Base-by-base conservation (phyloP, 2,329 filamentous ascomycete genomes). In the Camptophora hylomeconis region DNA sequence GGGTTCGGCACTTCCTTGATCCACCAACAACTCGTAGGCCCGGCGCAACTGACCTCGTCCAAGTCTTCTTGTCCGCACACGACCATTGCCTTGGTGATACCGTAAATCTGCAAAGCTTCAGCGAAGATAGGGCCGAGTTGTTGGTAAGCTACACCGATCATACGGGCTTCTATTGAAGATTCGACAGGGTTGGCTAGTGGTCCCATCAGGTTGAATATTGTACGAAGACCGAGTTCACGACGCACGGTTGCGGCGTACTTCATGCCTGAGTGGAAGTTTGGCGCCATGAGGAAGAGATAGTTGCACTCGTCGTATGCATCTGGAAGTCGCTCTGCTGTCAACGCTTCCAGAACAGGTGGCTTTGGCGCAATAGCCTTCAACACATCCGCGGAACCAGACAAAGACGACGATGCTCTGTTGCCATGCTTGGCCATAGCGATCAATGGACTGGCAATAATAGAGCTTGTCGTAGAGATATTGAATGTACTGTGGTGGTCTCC, bases 401-500 rank as follows among this genome's bases (percentile, higher is more conserved):
- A 86, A 31, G 86, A 94, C 3, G 89, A 95, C 31, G 84, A 89
- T 22, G 89, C 86, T 42, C 80, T 77, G 63, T 98, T 98, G 40
- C 89, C 89, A 58, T 98, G 89, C 61, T 98, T 98, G 41, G 80
- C 82, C 33, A 93, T 68, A 46, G 92, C 67, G 19, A 98, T 69
- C 16, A 92, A 63, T 4, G 84, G 75, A 5, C 84, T 92, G 25
- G 82, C 83, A 26, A 98, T 64, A 49, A 98, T 94, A 11, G 84
- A 93, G 2, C 89, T 74, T 5, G 89, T 93, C 4, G 89, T 98
- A 45, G 80, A 89, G 52, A 98, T 87, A 56, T 98, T 98, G 72
- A 93, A 98, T 18, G 89, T 98, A 55, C 92, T 83, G 65, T 95
- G 86, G 12, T 80, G 78, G 60, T 98, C 89, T 49, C 89, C 89